These are phyloP conservation scores for Phytopythium chamaehyphon DNA, from an alignment of 352 stramenopile genomes.

Conservation along the genomic window DNA sequence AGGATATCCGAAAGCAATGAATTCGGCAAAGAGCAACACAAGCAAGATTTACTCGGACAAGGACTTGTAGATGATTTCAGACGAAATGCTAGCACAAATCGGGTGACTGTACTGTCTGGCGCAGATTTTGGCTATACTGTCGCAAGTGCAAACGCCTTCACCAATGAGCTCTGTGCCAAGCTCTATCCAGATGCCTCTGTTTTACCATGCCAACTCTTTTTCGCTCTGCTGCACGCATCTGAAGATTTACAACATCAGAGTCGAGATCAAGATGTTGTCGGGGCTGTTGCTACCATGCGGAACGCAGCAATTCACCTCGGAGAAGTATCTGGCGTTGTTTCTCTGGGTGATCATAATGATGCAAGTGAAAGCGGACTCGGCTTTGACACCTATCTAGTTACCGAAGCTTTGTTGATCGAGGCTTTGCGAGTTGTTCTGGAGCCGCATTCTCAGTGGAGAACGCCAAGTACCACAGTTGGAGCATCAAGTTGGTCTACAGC, in stretches of 20 bases:
- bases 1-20: not conserved
- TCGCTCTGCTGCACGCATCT: conserved; percentile 3
- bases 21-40: conserved; percentile 1
- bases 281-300: conserved; percentile 17
- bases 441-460: conserved; percentile 28
- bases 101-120: conserved; percentile 23
- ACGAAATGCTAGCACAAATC: conserved; percentile 9
- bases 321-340: conserved; percentile 7
- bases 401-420: conserved; percentile 55
- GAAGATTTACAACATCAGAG: not conserved
- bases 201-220: conserved; percentile 23
- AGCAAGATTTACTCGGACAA: not conserved
- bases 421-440: conserved; percentile 37
- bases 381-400: conserved; percentile 62
- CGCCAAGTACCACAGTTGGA: conserved; percentile 43
- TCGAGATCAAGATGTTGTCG: conserved; percentile 24
- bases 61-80: conserved; percentile 5
- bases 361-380: conserved; percentile 13
- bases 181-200: conserved; percentile 21
- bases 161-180: conserved; percentile 19
- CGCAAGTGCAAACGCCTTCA: conserved; percentile 23
- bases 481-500: conserved; percentile 52
- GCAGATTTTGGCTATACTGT: conserved; percentile 28
- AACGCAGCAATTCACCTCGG: conserved; percentile 13
- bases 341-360: conserved; percentile 6